Evolutionary conservation across 2,329 filamentous ascomycete genomes (phyloP).

Genomic region (Macroventuria anomochaeta): DNA sequence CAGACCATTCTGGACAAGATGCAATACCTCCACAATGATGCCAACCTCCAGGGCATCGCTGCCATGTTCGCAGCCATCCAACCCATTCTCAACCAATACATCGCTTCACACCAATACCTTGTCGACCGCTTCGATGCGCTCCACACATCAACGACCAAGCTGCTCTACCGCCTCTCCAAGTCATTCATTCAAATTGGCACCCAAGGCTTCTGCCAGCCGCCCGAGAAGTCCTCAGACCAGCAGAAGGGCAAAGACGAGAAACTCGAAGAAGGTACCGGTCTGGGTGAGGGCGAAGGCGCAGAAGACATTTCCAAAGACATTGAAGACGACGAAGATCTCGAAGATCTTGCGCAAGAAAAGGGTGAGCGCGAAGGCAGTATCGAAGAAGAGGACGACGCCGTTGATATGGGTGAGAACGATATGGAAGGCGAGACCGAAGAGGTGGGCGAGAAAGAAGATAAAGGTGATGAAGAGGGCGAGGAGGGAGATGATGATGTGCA

Average conservation of each 20-base stretch:
- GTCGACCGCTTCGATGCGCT: constrained; percentile 66
- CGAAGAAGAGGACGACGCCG: constrained; percentile 81
- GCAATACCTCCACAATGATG: constrained; percentile 50
- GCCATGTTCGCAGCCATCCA: constrained; percentile 67
- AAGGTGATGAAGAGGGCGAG: constrained; percentile 61
- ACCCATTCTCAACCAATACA: constrained; percentile 79
- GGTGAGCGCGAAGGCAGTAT: constrained; percentile 67
- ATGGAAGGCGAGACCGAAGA: constrained; percentile 84
- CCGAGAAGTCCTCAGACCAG: constrained; percentile 73
- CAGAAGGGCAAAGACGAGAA: constrained; percentile 75
- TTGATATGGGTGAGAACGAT: constrained; percentile 93
- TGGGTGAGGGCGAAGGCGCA: constrained; percentile 92
- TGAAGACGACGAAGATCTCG: constrained; percentile 88
- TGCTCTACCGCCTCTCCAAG: constrained; percentile 77
- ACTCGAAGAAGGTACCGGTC: constrained; percentile 87
- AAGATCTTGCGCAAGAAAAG: constrained; percentile 84
- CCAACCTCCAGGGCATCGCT: constrained; percentile 55
- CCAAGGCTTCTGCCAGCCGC: constrained; percentile 89
- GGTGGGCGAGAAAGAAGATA: constrained; percentile 58
- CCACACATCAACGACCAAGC: constrained; percentile 74
- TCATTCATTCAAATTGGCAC: constrained; percentile 79
- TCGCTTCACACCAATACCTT: constrained; percentile 64
- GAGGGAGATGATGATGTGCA: constrained; percentile 70
- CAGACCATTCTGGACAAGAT: constrained; percentile 55
- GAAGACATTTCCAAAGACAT: constrained; percentile 99